phyloP scores from a whole-genome alignment of 352 stramenopile species.

The Sclerospora graminicola region DNA sequence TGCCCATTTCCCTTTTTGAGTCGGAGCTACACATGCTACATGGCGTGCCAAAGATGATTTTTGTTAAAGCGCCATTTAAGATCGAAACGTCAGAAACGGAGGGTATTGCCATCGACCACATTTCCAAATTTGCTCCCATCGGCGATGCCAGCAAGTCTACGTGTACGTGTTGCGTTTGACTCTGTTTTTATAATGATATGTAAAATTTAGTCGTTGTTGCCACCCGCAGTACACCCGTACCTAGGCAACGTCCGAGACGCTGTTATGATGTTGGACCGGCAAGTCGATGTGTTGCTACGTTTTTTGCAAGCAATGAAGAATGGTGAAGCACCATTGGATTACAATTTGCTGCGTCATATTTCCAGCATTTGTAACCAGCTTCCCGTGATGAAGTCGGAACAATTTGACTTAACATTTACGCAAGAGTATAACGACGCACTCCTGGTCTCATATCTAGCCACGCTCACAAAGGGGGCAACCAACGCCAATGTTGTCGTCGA shows the following conservation, averaged over 20 bases:
- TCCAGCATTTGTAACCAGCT: conserved; percentile 82
- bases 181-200: too few relatives aligned
- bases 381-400: conserved; percentile 59
- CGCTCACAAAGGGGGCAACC: conserved; percentile 71
- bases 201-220: conserved; percentile 5
- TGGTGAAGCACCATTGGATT: conserved; percentile 58
- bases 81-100: conserved; percentile 83
- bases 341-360: conserved; percentile 75
- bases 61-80: conserved; percentile 82
- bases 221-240: conserved; percentile 56
- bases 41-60: conserved; percentile 81
- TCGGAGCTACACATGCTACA: conserved; percentile 82
- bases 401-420: conserved; percentile 63
- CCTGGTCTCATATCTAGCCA: conserved; percentile 73
- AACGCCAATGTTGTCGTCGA: conserved; percentile 75
- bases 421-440: conserved; percentile 81
- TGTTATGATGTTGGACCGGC: conserved; percentile 78
- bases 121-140: conserved; percentile 77
- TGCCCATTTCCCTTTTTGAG: conserved; percentile 81
- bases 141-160: conserved; percentile 63
- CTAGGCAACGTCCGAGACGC: conserved; percentile 72
- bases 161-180: conserved; percentile 27
- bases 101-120: conserved; percentile 81
- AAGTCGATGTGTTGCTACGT: conserved; percentile 61
- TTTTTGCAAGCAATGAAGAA: conserved; percentile 72